Conservation (phyloP, 768 basidiomycete genomes). For the Pulveroboletus frians region DNA sequence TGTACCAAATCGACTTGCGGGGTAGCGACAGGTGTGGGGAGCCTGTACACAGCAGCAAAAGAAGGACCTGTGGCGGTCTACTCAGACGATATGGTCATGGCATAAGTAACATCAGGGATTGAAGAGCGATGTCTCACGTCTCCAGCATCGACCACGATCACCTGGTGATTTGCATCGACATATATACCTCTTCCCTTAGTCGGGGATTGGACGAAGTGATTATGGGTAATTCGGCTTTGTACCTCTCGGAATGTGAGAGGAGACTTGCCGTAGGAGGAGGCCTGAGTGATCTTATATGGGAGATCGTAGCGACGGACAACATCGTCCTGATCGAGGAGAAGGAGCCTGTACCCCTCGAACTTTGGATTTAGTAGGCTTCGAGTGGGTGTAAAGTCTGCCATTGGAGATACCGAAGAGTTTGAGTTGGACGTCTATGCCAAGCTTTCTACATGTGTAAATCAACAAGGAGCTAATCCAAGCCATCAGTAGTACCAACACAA, state of each 20-base stretch:
- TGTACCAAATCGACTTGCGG: conserved; percentile 38
- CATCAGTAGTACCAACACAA: not conserved
- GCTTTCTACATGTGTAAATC: too few relatives aligned
- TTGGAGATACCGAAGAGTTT: conserved; percentile 6
- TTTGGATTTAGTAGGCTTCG: conserved; percentile 67
- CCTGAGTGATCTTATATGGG: conserved; percentile 40
- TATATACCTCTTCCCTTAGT: conserved; percentile 52
- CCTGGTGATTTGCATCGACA: conserved; percentile 57
- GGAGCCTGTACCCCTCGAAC: conserved; percentile 81
- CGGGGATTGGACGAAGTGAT: conserved; percentile 59
- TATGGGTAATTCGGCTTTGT: conserved; percentile 78
- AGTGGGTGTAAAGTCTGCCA: conserved; percentile 40
- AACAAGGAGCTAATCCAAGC: not conserved
- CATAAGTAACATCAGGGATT: not conserved
- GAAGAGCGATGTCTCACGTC: conserved; percentile 42
- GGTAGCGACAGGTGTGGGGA: conserved; percentile 50
- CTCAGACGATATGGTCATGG: conserved; percentile 24
- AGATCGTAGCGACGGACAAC: conserved; percentile 50
- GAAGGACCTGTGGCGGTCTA: conserved; percentile 50
- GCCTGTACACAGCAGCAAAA: conserved; percentile 53
- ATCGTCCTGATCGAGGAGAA: conserved; percentile 54
- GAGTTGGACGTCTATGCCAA: not conserved
- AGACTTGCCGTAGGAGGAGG: conserved; percentile 52
- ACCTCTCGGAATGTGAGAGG: conserved; percentile 77
- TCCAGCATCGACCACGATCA: conserved; percentile 54